Evolutionary conservation across 352 stramenopile genomes (phyloP).

Genomic region (Pythium rhizo-oryzae): DNA sequence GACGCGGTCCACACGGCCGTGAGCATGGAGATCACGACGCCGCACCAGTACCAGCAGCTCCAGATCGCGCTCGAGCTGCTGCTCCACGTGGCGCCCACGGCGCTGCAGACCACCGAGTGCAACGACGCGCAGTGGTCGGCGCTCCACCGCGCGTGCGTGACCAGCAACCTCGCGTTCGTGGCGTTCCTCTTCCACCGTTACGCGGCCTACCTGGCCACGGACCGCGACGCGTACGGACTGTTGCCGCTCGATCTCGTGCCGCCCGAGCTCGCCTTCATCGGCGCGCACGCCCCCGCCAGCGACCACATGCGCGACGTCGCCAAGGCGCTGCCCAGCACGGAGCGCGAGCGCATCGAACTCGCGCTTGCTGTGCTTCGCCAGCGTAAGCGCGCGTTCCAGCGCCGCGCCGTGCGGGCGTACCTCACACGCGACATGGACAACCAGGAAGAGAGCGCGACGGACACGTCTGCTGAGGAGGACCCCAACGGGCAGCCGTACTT

Average conservation of each 20-base stretch:
- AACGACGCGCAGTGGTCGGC: conserved; percentile 52
- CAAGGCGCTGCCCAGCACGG: conserved; percentile 14
- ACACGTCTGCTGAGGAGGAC: background rate
- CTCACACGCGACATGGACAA: background rate
- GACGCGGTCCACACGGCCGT: conserved; percentile 61
- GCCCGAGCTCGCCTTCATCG: conserved; percentile 43
- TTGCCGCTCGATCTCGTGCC: conserved; percentile 61
- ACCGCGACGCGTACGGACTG: conserved; percentile 53
- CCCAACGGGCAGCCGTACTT: conserved; percentile 30
- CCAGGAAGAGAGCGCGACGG: too few relatives aligned
- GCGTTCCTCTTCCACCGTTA: conserved; percentile 51
- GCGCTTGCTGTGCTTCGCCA: conserved; percentile 18
- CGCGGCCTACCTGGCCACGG: conserved; percentile 29
- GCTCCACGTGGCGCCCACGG: conserved; percentile 32
- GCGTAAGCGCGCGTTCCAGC: conserved; percentile 7
- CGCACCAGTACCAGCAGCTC: conserved; percentile 60
- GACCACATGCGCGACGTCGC: conserved; percentile 22
- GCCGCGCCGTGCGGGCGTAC: background rate
- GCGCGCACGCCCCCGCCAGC: too few relatives aligned
- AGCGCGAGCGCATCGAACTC: conserved; percentile 20
- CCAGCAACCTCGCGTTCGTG: conserved; percentile 60
- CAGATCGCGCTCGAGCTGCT: conserved; percentile 67
- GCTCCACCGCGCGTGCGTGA: conserved; percentile 59
- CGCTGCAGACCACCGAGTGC: conserved; percentile 19
- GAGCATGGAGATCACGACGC: conserved; percentile 54